Conservation (phyloP, 768 basidiomycete genomes). For the Naganishia vaughanmartiniae region DNA sequence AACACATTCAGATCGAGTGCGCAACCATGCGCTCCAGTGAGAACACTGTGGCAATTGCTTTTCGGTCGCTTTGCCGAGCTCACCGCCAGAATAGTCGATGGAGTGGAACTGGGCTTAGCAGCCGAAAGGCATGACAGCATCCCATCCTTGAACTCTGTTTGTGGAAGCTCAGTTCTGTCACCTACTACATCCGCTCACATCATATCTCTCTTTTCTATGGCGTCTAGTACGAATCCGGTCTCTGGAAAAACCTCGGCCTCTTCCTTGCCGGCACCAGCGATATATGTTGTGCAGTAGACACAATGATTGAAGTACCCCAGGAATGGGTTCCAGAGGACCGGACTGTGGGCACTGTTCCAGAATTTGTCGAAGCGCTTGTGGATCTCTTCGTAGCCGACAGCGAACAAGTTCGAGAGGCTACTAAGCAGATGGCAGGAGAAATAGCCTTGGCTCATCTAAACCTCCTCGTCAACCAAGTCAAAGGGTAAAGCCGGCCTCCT, state of each 20-base stretch:
- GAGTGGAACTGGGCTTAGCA: slow-evolving; percentile 14
- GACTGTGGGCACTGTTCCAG: slow-evolving; percentile 8
- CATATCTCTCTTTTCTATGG: background rate
- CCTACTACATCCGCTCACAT: background rate
- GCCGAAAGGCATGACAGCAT: slow-evolving; percentile 15
- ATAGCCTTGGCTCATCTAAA: slow-evolving; percentile 25
- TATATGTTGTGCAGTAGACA: slow-evolving; percentile 10
- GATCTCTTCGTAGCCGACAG: slow-evolving; percentile 25
- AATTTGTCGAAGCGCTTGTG: slow-evolving; percentile 26
- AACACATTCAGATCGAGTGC: slow-evolving; percentile 9
- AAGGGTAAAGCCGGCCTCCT: background rate
- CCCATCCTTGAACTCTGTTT: slow-evolving; percentile 12
- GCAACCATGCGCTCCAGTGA: slow-evolving; percentile 13
- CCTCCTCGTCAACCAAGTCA: slow-evolving; percentile 24
- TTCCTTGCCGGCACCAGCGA: slow-evolving; percentile 14
- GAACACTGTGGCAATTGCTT: slow-evolving; percentile 17
- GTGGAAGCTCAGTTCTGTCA: background rate
- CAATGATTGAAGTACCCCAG: slow-evolving; percentile 21
- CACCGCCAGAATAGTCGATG: slow-evolving; percentile 13
- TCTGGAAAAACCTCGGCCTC: slow-evolving; percentile 14
- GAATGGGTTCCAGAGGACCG: slow-evolving; percentile 12
- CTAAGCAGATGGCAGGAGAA: slow-evolving; percentile 24
- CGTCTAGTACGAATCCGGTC: slow-evolving; percentile 13
- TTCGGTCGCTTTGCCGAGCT: slow-evolving; percentile 18
- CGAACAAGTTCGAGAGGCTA: slow-evolving; percentile 20